Base-by-base conservation (phyloP, 1,284 basidiomycete genomes). In the Trichosporon sp. region DNA sequence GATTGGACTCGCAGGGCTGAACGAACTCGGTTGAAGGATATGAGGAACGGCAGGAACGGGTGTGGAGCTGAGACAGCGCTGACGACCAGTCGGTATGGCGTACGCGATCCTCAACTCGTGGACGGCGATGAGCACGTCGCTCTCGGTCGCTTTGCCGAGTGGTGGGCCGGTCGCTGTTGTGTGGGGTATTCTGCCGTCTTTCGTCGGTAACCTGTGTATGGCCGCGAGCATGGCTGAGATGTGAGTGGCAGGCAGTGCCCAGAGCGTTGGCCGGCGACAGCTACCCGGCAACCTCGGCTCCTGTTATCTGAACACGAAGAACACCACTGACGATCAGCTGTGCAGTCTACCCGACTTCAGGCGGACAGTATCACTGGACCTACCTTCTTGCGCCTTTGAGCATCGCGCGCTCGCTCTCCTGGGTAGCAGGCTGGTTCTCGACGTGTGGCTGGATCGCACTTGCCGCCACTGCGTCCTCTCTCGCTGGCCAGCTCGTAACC, bases 351-450 rank as follows among this genome's bases (percentile, higher is more conserved):
- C 46, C 46, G 21, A 52, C 37, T 33, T 59, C 78, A 0, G 80
- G 80, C 1, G 80, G 80, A 3, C 81, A 81, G 58, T 80, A 81
- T 59, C 78, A 81, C 63, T 81, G 78, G 76, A 61, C 73, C 4
- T 77, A 72, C 23, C 67, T 73, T 16, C 71, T 81, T 1, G 60
- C 76, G 4, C 75, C 80, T 70, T 16, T 16, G 4, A 7, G 21
- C 16, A 27, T 27, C 25, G 46, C 46, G 7, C 46, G 46, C 13
- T 52, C 46, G 4, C 23, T 52, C 46, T 52, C 46, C 25, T 52
- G 46, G 46, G 46, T 52, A 6, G 23, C 25, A 4, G 46, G 46
- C 11, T 52, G 46, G 46, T 52, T 52, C 46, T 13, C 25, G 23
- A 66, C 67, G 0, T 74, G 77, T 1, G 79, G 80, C 2, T 82